phyloP scores from a whole-genome alignment of 176 grass and related monocot species.

The Triticum aestivum region DNA sequence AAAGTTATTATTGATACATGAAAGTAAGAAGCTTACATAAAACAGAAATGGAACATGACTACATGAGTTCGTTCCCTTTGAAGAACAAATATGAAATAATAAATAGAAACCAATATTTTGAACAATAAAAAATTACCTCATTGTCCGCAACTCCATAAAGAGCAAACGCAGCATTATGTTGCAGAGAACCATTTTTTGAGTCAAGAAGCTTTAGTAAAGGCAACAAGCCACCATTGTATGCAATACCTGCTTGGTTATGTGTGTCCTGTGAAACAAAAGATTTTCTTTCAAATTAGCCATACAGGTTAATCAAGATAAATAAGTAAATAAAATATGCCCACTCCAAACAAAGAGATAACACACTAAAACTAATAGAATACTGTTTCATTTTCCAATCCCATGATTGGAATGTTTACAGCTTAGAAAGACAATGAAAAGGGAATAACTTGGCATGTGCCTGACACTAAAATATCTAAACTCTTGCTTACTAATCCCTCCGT shows the following conservation, averaged over 20 bases:
- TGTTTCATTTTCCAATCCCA: neutral
- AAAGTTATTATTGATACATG: conserved; percentile 18
- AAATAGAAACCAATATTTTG: neutral
- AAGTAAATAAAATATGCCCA: neutral
- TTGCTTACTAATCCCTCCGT: neutral
- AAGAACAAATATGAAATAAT: neutral
- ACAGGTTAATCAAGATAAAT: conserved; percentile 1
- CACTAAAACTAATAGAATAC: neutral
- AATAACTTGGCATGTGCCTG: neutral
- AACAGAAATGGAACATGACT: conserved; percentile 18
- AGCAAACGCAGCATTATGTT: conserved; percentile 99
- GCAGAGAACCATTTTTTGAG: conserved; percentile 97
- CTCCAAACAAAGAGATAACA: neutral
- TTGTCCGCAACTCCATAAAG: conserved; percentile 99
- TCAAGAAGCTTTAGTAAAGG: conserved; percentile 99
- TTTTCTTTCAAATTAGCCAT: neutral
- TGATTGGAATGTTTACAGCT: neutral
- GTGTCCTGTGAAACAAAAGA: conserved; percentile 63
- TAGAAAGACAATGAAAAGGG: neutral
- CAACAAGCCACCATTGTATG: conserved; percentile 91
- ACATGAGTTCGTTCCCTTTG: conserved; percentile 8
- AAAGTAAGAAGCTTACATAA: conserved; percentile 26
- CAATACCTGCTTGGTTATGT: conserved; percentile 99
- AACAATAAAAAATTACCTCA: conserved; percentile 59
- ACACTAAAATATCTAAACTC: neutral